Evolutionary conservation across 2,329 filamentous ascomycete genomes (phyloP).

Genomic region (Penicillium aurantiogriseum): DNA sequence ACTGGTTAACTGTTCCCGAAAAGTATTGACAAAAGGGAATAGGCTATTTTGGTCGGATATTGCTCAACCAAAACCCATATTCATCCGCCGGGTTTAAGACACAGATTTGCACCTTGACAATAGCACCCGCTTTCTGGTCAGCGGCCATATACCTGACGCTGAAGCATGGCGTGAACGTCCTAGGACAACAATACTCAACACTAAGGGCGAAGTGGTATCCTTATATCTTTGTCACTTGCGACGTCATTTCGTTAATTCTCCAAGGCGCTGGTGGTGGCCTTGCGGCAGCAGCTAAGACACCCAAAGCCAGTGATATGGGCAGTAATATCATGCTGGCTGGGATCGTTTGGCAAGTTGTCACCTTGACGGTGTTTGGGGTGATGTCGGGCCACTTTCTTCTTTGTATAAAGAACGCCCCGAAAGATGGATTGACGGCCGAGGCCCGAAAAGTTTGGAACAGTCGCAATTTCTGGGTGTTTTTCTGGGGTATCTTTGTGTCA

Average conservation of each 20-base stretch:
- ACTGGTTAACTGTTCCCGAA: accelerated
- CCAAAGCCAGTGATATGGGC: background rate
- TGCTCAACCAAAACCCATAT: background rate
- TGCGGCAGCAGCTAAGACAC: background rate
- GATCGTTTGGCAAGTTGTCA: background rate
- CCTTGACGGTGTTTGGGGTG: background rate
- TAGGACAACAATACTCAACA: background rate
- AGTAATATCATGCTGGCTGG: background rate
- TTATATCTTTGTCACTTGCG: background rate
- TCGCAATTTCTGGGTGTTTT: background rate
- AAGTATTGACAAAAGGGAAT: background rate
- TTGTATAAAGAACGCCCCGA: background rate
- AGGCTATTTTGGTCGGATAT: background rate
- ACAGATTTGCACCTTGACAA: background rate
- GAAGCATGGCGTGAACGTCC: background rate
- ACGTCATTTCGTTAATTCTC: background rate
- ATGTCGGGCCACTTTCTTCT: background rate
- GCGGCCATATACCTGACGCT: background rate
- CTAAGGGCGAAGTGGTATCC: background rate
- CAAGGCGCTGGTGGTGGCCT: background rate
- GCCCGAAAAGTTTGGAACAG: background rate
- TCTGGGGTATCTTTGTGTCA: background rate
- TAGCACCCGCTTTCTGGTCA: background rate
- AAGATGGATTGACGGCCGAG: background rate
- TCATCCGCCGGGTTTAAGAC: background rate